Percentiles rank a stretch among this genome's conserved stretches.
Conservation (phyloP, 2,329 filamentous ascomycete species). For the Aspergillus pseudoviridinutans region DNA sequence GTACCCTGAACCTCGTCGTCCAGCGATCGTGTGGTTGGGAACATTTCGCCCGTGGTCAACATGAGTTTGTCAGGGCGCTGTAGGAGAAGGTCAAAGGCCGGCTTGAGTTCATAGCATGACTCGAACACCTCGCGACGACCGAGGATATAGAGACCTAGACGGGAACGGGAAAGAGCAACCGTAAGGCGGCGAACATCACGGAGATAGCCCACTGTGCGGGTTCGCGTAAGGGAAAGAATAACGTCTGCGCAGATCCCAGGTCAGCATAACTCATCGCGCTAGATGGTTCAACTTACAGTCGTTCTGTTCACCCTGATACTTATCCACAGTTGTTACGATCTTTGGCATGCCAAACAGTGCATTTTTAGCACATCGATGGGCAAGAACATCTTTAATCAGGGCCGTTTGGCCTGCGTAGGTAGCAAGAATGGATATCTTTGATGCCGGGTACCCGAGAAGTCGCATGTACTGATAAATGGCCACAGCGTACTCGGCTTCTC, state of each 20-base stretch:
- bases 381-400: slow-evolving; percentile 80
- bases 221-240: slow-evolving; percentile 88
- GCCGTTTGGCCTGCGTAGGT: slow-evolving; percentile 92
- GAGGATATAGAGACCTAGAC: slow-evolving; percentile 86
- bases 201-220: slow-evolving; percentile 83
- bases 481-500: slow-evolving; percentile 95
- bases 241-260: slow-evolving; percentile 59
- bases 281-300: slow-evolving; percentile 67
- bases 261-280: slow-evolving; percentile 12
- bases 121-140: slow-evolving; percentile 87
- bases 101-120: slow-evolving; percentile 77
- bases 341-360: slow-evolving; percentile 83
- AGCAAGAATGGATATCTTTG: slow-evolving; percentile 80
- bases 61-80: slow-evolving; percentile 74
- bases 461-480: slow-evolving; percentile 98
- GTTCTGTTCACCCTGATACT: slow-evolving; percentile 98
- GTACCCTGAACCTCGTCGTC: slow-evolving; percentile 52
- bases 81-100: slow-evolving; percentile 77
- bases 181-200: slow-evolving; percentile 91
- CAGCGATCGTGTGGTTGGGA: slow-evolving; percentile 59
- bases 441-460: slow-evolving; percentile 82
- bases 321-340: slow-evolving; percentile 91
- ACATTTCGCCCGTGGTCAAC: slow-evolving; percentile 83
- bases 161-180: slow-evolving; percentile 86
- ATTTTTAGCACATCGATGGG: slow-evolving; percentile 77